Conservation (phyloP, 73 alveolate species). For the Tetrahymena thermophila region DNA sequence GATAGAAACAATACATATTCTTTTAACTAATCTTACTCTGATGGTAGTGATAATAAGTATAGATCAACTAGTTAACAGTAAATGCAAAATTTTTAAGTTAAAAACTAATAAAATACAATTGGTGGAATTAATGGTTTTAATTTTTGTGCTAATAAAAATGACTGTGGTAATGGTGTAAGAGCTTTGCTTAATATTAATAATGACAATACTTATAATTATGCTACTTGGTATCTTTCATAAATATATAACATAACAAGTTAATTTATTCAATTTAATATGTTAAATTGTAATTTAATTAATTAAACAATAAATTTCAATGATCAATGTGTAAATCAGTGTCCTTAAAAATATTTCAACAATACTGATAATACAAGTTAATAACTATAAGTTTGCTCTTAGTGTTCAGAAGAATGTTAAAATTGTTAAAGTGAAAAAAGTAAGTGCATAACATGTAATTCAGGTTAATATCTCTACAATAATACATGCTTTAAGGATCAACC, state of each 20-base stretch:
- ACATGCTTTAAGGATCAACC: neutral
- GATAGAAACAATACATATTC: neutral
- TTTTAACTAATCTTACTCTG: too few relatives aligned
- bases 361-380: neutral
- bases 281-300: neutral
- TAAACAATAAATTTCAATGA: too few relatives aligned
- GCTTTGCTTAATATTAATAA: too few relatives aligned
- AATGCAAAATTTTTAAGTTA: too few relatives aligned
- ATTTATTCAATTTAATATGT: neutral
- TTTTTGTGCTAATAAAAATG: too few relatives aligned
- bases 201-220: neutral
- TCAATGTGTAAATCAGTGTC: neutral
- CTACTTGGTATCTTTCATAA: neutral
- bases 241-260: neutral
- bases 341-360: neutral
- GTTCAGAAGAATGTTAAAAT: neutral
- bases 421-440: neutral
- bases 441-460: neutral
- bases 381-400: neutral
- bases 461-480: neutral
- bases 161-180: neutral
- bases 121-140: too few relatives aligned
- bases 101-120: too few relatives aligned
- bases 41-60: too few relatives aligned
- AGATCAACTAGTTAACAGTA: too few relatives aligned